Evolutionary conservation across 2,329 filamentous ascomycete species (phyloP).

Genomic region (Sarocladium brachiariae): DNA sequence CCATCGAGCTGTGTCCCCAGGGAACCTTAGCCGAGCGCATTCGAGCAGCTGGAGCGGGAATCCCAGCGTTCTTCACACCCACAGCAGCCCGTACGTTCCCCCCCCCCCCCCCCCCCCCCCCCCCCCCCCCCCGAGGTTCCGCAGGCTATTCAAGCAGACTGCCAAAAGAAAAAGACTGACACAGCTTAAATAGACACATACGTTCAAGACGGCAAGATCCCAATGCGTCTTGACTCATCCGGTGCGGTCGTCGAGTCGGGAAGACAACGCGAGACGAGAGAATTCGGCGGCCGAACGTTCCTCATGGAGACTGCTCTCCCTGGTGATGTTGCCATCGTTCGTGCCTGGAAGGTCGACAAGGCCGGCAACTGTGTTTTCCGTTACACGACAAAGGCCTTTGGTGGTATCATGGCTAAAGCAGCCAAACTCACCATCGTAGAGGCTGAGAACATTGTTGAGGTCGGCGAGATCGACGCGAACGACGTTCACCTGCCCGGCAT

Average conservation of each 20-base stretch:
- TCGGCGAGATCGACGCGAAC: conserved; percentile 65
- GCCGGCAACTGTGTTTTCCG: conserved; percentile 76
- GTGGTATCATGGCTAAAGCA: conserved; percentile 73
- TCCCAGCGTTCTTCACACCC: conserved; percentile 75
- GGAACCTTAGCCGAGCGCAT: conserved; percentile 68
- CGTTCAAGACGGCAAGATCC: conserved; percentile 62
- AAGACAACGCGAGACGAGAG: conserved; percentile 61
- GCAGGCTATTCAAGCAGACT: no score
- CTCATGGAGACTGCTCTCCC: conserved; percentile 71
- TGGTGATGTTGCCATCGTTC: conserved; percentile 70
- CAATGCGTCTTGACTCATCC: conserved; percentile 51
- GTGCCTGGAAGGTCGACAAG: conserved; percentile 70
- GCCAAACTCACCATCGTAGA: conserved; percentile 74
- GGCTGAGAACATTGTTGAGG: conserved; percentile 74
- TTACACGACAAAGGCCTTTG: conserved; percentile 70
- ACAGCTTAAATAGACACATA: conserved; percentile 48
- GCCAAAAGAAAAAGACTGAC: conserved; percentile 11
- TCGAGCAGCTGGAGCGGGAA: conserved; percentile 66
- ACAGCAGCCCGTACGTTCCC: conserved; percentile 51
- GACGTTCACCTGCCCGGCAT: conserved; percentile 75
- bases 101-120: no score
- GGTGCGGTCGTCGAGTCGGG: conserved; percentile 58
- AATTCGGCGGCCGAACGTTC: conserved; percentile 66
- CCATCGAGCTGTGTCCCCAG: conserved; percentile 70
- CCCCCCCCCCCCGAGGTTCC: no score